Conservation (phyloP, 331 rosid species). For the Prunus yedoensis region DNA sequence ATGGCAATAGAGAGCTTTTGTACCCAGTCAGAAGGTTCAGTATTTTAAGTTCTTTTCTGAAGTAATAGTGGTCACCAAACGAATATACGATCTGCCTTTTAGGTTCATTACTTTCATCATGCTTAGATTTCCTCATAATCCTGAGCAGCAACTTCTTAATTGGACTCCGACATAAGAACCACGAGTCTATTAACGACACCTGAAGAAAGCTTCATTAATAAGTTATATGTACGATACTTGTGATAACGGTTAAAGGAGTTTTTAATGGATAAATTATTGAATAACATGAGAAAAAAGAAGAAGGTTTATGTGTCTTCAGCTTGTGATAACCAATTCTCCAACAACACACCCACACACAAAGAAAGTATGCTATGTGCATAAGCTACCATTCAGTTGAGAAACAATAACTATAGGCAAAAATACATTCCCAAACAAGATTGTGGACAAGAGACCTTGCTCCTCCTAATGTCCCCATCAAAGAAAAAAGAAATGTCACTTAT, state of each 20-base stretch:
- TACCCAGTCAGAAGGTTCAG: conserved; percentile 90
- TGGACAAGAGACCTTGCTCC: not conserved
- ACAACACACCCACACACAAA: not conserved
- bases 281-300: not conserved
- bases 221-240: not conserved
- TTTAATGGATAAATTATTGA: not conserved
- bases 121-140: conserved; percentile 61
- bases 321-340: not conserved
- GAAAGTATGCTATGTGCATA: not conserved
- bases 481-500: not conserved
- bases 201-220: conserved; percentile 19
- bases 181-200: conserved; percentile 83
- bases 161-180: conserved; percentile 60
- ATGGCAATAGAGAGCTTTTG: conserved; percentile 23
- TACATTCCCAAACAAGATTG: not conserved
- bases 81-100: conserved; percentile 61
- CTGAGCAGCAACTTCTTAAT: conserved; percentile 64
- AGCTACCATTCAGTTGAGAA: not conserved
- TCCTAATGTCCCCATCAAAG: not conserved
- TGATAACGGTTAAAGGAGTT: not conserved
- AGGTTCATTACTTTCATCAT: conserved; percentile 39
- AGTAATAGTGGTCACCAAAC: conserved; percentile 92
- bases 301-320: not conserved
- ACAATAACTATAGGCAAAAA: not conserved
- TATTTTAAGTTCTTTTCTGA: conserved; percentile 73